A percentile compares a stretch with the other conserved stretches of the same genome.
phyloP scores from a whole-genome alignment of 139 green algal species.

The Pseudopediastrum boryanum region DNA sequence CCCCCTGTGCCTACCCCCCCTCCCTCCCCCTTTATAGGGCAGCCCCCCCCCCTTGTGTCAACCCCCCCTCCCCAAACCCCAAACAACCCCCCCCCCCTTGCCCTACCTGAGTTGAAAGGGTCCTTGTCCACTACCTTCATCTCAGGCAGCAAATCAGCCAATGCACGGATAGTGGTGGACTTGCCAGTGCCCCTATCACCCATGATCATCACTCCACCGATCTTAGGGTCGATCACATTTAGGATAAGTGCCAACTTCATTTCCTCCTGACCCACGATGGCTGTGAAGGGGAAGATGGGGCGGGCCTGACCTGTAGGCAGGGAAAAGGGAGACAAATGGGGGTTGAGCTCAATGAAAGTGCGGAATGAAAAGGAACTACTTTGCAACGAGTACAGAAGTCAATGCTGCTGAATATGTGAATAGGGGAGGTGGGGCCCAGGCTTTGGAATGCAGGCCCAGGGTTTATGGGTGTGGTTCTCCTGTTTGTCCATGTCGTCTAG shows the following conservation, averaged over 20 bases:
- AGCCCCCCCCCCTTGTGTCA: too few relatives aligned
- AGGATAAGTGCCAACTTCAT: constrained; percentile 93
- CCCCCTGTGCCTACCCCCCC: background rate
- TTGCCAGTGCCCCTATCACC: constrained; percentile 92
- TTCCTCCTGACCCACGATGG: constrained; percentile 89
- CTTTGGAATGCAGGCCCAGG: too few relatives aligned
- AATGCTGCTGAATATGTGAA: too few relatives aligned
- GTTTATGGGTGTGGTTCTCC: too few relatives aligned
- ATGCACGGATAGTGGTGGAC: constrained; percentile 76
- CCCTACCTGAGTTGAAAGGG: constrained; percentile 88
- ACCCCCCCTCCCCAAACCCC: background rate
- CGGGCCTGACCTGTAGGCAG: constrained; percentile 43
- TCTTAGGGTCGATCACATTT: constrained; percentile 84
- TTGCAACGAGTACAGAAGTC: too few relatives aligned
- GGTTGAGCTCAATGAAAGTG: too few relatives aligned
- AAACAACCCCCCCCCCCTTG: background rate
- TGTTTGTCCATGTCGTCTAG: too few relatives aligned
- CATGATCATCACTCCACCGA: constrained; percentile 95
- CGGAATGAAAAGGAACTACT: too few relatives aligned
- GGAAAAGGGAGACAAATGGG: too few relatives aligned
- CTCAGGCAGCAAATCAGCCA: constrained; percentile 88
- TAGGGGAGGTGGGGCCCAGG: too few relatives aligned
- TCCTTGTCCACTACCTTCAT: constrained; percentile 89
- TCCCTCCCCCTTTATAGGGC: background rate
- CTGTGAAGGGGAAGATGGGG: constrained; percentile 84